A percentile compares a stretch with the other conserved stretches of the same genome.
Evolutionary conservation across 2,329 filamentous ascomycete species (phyloP).

Genomic region (Berkeleyomyces basicola): DNA sequence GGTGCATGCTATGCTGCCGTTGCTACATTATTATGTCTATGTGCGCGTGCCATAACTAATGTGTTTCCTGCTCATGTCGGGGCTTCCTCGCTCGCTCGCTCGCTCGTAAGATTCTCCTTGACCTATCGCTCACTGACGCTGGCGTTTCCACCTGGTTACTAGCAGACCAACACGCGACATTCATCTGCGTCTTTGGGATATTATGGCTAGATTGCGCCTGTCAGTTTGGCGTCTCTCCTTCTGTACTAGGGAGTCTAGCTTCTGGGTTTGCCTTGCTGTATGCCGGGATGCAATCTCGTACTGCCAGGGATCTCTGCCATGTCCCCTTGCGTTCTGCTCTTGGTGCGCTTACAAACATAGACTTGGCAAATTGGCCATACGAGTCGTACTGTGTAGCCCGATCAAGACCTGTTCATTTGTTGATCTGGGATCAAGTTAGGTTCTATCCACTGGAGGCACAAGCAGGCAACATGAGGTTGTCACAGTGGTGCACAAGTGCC

Average conservation of each 20-base stretch:
- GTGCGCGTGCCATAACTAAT: neutral
- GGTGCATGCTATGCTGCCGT: conserved; percentile 1
- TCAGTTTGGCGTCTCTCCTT: neutral
- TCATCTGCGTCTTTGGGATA: neutral
- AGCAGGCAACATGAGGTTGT: neutral
- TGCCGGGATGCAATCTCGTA: neutral
- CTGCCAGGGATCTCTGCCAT: neutral
- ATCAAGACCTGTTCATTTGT: neutral
- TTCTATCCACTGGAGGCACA: neutral
- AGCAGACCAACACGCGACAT: neutral
- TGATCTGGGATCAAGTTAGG: neutral
- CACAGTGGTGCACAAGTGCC: too few relatives aligned
- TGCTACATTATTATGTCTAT: conserved; percentile 1
- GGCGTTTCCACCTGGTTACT: neutral
- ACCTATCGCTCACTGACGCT: neutral
- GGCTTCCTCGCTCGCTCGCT: neutral
- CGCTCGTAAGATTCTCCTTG: neutral
- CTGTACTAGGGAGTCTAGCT: neutral
- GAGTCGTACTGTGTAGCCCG: neutral
- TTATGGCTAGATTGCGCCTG: neutral
- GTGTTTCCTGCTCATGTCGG: neutral
- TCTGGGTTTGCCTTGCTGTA: neutral
- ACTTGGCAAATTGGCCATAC: neutral
- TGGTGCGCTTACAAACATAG: neutral
- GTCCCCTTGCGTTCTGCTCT: neutral